Evolutionary conservation across 202 grass and related monocot species (phyloP).

Genomic region (Elaeis oleifera): DNA sequence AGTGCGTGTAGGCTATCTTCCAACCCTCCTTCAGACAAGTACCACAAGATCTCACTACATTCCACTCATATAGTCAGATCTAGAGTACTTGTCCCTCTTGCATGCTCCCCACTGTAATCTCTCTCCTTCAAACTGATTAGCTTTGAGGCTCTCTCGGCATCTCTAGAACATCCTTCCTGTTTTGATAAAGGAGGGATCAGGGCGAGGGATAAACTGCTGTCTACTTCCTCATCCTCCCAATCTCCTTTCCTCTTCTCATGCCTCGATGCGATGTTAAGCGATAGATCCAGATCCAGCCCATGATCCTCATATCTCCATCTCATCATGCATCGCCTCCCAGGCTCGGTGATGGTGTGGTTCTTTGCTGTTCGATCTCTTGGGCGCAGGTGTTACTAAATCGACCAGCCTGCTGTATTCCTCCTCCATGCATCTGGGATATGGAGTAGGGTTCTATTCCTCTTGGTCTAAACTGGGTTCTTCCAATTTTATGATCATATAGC

Average conservation of each 20-base stretch:
- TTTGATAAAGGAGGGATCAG: slow-evolving; percentile 18
- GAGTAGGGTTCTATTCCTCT: background rate
- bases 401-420: no score
- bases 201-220: slow-evolving; percentile 32
- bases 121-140: background rate
- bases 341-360: background rate
- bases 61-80: slow-evolving; percentile 46
- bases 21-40: slow-evolving; percentile 27
- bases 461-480: background rate
- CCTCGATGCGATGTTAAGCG: slow-evolving; percentile 20
- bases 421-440: background rate
- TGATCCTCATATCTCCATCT: background rate
- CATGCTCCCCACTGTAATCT: slow-evolving; percentile 6
- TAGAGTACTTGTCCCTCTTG: slow-evolving; percentile 44
- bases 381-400: no score
- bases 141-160: background rate
- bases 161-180: background rate
- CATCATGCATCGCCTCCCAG: background rate
- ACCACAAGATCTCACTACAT: slow-evolving; percentile 55
- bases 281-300: slow-evolving; percentile 38
- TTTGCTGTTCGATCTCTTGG: no score
- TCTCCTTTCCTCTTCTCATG: slow-evolving; percentile 22
- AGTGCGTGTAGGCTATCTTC: background rate
- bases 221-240: background rate
- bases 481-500: slow-evolving; percentile 1